These are phyloP conservation scores for Holtermannia corniformis DNA, from an alignment of 768 basidiomycete genomes.

Conservation along the genomic window DNA sequence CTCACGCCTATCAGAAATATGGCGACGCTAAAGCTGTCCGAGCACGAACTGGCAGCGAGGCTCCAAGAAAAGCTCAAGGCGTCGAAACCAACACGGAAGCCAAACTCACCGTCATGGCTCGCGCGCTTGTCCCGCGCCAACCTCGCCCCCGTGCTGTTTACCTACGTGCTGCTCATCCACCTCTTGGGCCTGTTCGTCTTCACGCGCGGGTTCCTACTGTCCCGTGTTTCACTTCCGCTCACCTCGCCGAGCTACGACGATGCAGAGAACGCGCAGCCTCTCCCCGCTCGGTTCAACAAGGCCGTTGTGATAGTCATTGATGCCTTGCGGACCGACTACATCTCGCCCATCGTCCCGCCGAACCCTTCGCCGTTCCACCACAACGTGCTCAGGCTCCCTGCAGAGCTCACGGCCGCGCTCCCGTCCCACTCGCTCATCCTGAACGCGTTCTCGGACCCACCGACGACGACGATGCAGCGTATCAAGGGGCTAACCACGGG, in stretches of 20 bases:
- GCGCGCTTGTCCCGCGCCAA: slow-evolving; percentile 20
- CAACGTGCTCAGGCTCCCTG: slow-evolving; percentile 68
- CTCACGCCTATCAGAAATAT: no score
- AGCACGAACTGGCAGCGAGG: slow-evolving; percentile 1
- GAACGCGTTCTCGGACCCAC: slow-evolving; percentile 85
- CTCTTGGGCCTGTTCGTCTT: slow-evolving; percentile 76
- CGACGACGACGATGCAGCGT: slow-evolving; percentile 87
- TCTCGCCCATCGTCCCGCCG: slow-evolving; percentile 49
- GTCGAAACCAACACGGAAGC: not conserved
- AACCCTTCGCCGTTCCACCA: slow-evolving; percentile 55
- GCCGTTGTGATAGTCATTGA: slow-evolving; percentile 84
- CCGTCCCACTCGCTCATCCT: slow-evolving; percentile 75
- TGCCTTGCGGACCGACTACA: slow-evolving; percentile 85
- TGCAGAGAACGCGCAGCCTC: slow-evolving; percentile 30
- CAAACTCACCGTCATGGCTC: slow-evolving; percentile 6
- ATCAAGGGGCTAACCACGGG: slow-evolving; percentile 93
- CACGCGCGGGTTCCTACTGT: slow-evolving; percentile 80
- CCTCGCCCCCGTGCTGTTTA: slow-evolving; percentile 31
- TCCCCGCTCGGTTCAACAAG: slow-evolving; percentile 61
- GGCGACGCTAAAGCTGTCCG: no score
- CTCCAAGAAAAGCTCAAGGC: not conserved
- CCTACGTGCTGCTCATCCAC: slow-evolving; percentile 55
- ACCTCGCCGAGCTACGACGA: slow-evolving; percentile 43
- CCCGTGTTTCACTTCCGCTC: slow-evolving; percentile 60
- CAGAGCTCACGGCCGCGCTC: slow-evolving; percentile 53